Conservation (phyloP, 1,284 basidiomycete species). For the Paramarasmius palmivorus region DNA sequence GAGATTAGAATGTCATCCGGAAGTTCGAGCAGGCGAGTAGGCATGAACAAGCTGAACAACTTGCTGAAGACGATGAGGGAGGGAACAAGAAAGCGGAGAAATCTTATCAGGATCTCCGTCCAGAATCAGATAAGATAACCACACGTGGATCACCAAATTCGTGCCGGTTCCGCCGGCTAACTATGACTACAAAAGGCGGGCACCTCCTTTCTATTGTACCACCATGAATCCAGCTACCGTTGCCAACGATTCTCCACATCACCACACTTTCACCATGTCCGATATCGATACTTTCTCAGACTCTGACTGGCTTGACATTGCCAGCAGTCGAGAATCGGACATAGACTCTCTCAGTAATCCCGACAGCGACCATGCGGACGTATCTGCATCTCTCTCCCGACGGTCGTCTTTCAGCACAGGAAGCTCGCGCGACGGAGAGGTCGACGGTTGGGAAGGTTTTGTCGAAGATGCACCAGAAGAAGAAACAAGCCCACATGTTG, state of each 20-base stretch:
- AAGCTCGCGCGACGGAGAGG: slow-evolving; percentile 63
- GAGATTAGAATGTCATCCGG: slow-evolving; percentile 38
- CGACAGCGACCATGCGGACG: slow-evolving; percentile 57
- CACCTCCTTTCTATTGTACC: slow-evolving; percentile 16
- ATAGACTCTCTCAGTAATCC: slow-evolving; percentile 63
- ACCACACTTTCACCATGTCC: slow-evolving; percentile 42
- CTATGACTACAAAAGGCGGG: slow-evolving; percentile 14
- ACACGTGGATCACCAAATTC: slow-evolving; percentile 5
- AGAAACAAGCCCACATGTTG: slow-evolving; percentile 37
- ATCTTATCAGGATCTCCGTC: background rate
- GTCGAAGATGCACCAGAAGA: slow-evolving; percentile 56
- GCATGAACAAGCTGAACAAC: background rate
- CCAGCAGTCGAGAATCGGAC: slow-evolving; percentile 65
- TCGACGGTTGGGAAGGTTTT: slow-evolving; percentile 75
- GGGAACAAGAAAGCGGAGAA: background rate
- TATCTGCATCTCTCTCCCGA: slow-evolving; percentile 55
- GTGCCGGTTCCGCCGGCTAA: slow-evolving; percentile 3
- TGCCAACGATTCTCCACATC: slow-evolving; percentile 31
- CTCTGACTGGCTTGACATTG: slow-evolving; percentile 78
- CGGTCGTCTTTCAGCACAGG: slow-evolving; percentile 65
- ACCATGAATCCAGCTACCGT: slow-evolving; percentile 24
- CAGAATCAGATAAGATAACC: slow-evolving; percentile 6
- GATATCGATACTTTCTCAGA: slow-evolving; percentile 70
- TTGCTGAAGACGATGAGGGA: background rate
- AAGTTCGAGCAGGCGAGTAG: slow-evolving; percentile 5